phyloP scores from a whole-genome alignment of 2,329 filamentous ascomycete species.

The Apiospora koreana region DNA sequence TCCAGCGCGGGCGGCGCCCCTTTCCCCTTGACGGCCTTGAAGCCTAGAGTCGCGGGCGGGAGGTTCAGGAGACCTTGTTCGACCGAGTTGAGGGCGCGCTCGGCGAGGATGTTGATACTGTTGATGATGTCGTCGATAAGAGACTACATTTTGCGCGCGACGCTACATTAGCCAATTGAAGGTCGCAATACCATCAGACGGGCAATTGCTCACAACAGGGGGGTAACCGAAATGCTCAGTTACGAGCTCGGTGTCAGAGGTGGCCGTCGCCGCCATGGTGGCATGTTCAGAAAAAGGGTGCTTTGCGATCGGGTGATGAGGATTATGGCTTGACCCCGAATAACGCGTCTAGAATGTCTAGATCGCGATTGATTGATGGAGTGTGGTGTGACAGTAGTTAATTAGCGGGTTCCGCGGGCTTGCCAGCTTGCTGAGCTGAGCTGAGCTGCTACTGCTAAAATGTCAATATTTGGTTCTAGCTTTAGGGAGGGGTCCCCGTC shows the following conservation, averaged over 20 bases:
- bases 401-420: background rate
- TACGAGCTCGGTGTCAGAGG: slow-evolving; percentile 66
- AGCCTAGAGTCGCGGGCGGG: slow-evolving; percentile 78
- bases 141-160: slow-evolving; percentile 57
- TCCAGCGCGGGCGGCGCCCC: slow-evolving; percentile 29
- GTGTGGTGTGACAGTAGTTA: slow-evolving; percentile 2
- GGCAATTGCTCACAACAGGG: slow-evolving; percentile 67
- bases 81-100: slow-evolving; percentile 84
- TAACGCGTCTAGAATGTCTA: background rate
- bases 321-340: slow-evolving; percentile 13
- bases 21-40: slow-evolving; percentile 57
- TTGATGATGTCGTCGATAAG: slow-evolving; percentile 99
- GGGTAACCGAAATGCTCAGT: slow-evolving; percentile 97
- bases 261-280: slow-evolving; percentile 29
- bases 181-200: background rate
- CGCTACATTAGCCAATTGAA: background rate
- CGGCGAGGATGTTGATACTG: slow-evolving; percentile 89
- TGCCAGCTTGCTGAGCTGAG: background rate
- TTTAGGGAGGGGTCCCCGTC: background rate
- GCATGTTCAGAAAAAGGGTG: slow-evolving; percentile 27
- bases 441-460: background rate
- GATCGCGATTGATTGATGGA: slow-evolving; percentile 3
- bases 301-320: background rate
- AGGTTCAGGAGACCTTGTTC: slow-evolving; percentile 78
- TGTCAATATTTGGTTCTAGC: background rate